phyloP scores from a whole-genome alignment of 306 rosid genomes.

The Inga laurina region DNA sequence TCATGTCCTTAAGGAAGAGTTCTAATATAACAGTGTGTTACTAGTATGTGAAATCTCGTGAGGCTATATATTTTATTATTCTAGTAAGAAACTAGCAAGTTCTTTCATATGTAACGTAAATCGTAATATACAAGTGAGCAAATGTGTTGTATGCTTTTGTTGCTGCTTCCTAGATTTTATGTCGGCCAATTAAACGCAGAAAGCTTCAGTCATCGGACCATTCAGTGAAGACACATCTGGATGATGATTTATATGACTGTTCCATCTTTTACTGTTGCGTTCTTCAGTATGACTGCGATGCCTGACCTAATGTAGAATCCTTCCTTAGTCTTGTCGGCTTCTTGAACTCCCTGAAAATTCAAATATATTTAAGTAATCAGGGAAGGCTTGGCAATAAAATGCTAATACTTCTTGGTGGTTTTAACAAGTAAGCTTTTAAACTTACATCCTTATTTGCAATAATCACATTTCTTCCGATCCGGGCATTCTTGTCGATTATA shows the following conservation, averaged over 20 bases:
- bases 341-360: conserved; percentile 75
- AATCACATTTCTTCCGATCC: conserved; percentile 80
- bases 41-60: background rate
- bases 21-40: background rate
- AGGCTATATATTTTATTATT: conserved; percentile 20
- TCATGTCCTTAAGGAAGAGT: background rate
- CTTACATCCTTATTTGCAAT: conserved; percentile 81
- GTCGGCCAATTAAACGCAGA: conserved; percentile 3
- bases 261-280: conserved; percentile 83
- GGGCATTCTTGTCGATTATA: conserved; percentile 97
- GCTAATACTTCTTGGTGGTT: background rate
- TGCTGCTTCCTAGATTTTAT: conserved; percentile 18
- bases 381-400: background rate
- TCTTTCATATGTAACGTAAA: background rate
- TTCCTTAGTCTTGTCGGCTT: conserved; percentile 68
- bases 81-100: conserved; percentile 29
- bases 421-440: conserved; percentile 2
- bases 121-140: conserved; percentile 26
- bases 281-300: conserved; percentile 67
- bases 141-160: background rate
- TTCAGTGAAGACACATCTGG: background rate
- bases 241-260: conserved; percentile 46
- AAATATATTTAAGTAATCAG: conserved; percentile 19
- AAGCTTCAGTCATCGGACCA: background rate
- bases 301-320: conserved; percentile 84